These are phyloP conservation scores for Ceratonia siliqua DNA, from an alignment of 306 rosid genomes.

Conservation along the genomic window DNA sequence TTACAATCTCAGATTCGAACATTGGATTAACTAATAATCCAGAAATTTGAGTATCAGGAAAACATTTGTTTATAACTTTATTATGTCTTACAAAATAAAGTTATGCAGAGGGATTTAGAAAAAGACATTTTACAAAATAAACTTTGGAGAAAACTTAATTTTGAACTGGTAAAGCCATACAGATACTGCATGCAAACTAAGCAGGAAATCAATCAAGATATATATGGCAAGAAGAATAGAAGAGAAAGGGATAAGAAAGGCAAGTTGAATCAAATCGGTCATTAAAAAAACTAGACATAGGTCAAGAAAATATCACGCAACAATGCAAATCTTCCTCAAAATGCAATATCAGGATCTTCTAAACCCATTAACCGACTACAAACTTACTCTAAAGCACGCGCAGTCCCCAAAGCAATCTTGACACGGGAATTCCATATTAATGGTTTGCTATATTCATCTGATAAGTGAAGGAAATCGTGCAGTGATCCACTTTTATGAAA, in stretches of 20 bases:
- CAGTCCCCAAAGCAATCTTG: slow-evolving; percentile 95
- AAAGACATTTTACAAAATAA: slow-evolving; percentile 3
- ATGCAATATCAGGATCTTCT: slow-evolving; percentile 18
- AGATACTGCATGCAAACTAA: slow-evolving; percentile 18
- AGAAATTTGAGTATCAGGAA: background rate
- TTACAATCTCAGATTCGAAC: slow-evolving; percentile 7
- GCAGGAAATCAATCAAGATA: background rate
- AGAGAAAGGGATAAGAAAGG: background rate
- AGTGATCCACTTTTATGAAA: slow-evolving; percentile 86
- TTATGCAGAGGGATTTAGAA: background rate
- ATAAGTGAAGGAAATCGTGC: slow-evolving; percentile 84
- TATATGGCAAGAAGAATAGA: background rate
- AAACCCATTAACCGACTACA: slow-evolving; percentile 9
- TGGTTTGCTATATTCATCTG: slow-evolving; percentile 85
- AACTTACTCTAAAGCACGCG: slow-evolving; percentile 96
- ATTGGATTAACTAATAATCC: slow-evolving; percentile 7
- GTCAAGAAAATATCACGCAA: background rate
- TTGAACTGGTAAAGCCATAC: slow-evolving; percentile 9
- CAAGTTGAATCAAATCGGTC: background rate
- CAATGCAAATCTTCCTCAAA: slow-evolving; percentile 14
- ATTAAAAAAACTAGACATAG: background rate
- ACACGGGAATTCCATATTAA: slow-evolving; percentile 96
- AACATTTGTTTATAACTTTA: background rate
- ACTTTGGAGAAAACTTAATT: background rate
- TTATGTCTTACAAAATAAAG: background rate